These are phyloP conservation scores for Calocybe gangraenosa DNA, from an alignment of 768 basidiomycete genomes.

Conservation along the genomic window DNA sequence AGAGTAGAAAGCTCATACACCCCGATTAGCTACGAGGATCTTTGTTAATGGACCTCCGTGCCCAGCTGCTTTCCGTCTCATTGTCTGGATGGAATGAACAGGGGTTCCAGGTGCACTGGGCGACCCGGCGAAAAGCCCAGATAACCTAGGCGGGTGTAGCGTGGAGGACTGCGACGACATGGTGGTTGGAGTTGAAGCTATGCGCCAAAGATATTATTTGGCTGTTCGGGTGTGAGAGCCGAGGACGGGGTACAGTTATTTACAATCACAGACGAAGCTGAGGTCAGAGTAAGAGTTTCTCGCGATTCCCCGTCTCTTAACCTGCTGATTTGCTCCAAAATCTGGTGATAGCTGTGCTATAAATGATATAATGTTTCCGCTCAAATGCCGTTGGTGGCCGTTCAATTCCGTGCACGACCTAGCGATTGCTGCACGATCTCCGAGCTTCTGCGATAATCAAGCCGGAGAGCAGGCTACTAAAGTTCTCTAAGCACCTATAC, in stretches of 20 bases:
- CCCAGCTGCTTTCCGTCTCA: constrained; percentile 89
- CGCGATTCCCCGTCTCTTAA: too few relatives aligned
- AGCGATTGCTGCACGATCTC: too few relatives aligned
- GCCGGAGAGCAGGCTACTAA: too few relatives aligned
- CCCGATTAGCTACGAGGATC: constrained; percentile 89
- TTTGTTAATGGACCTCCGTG: constrained; percentile 87
- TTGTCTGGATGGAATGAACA: constrained; percentile 86
- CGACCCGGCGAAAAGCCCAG: constrained; percentile 65
- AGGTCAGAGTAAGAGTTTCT: too few relatives aligned
- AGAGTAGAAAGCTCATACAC: constrained; percentile 48
- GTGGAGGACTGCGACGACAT: constrained; percentile 38
- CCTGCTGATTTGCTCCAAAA: too few relatives aligned
- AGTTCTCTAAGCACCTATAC: too few relatives aligned
- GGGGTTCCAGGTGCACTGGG: constrained; percentile 82
- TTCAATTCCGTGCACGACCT: background rate
- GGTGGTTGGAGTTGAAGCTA: constrained; percentile 20
- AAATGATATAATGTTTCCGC: too few relatives aligned
- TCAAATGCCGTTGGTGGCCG: constrained; percentile 14
- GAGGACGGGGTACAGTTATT: constrained; percentile 1
- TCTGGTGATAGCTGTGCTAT: too few relatives aligned
- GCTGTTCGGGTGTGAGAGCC: constrained; percentile 12
- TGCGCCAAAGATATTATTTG: constrained; percentile 4
- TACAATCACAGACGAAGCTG: too few relatives aligned
- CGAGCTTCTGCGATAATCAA: too few relatives aligned
- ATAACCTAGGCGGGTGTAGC: constrained; percentile 71